Percentiles rank a stretch among this genome's conserved stretches.
phyloP scores from a whole-genome alignment of 495 filamentous ascomycete species.

The Neurospora sp. region DNA sequence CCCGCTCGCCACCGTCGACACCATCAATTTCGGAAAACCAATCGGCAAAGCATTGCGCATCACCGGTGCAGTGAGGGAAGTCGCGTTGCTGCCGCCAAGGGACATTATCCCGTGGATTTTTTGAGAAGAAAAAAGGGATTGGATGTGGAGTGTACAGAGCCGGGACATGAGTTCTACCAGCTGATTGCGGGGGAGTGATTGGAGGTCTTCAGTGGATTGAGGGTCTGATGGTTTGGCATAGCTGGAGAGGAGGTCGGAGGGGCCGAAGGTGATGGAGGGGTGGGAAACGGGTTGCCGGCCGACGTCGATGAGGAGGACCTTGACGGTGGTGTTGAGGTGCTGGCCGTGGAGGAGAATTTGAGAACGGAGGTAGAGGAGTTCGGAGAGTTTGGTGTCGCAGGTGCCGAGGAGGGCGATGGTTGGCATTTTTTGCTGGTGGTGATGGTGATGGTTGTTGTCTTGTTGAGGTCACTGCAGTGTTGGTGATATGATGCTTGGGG shows the following conservation, averaged over 20 bases:
- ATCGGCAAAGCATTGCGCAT: conserved; percentile 51
- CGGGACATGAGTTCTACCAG: conserved; percentile 42
- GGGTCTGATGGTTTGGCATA: conserved; percentile 15
- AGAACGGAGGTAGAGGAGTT: conserved; percentile 46
- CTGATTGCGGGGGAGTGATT: conserved; percentile 1
- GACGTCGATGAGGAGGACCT: conserved; percentile 42
- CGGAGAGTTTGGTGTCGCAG: conserved; percentile 55
- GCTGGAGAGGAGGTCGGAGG: conserved; percentile 18
- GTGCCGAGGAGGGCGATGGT: conserved; percentile 55
- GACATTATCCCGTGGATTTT: conserved; percentile 45
- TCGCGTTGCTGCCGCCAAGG: conserved; percentile 50
- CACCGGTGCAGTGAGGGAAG: conserved; percentile 42
- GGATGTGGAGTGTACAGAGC: conserved; percentile 27
- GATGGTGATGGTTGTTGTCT: not conserved
- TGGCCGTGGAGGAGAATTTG: conserved; percentile 26
- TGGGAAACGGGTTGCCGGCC: conserved; percentile 35
- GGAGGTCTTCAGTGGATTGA: not conserved
- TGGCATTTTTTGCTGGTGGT: conserved; percentile 13
- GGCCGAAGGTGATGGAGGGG: conserved; percentile 37
- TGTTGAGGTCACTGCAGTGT: not conserved
- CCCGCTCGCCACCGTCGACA: conserved; percentile 56
- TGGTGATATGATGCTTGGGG: not conserved
- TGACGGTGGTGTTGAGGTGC: conserved; percentile 12
- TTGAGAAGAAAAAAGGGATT: conserved; percentile 19
- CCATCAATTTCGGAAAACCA: conserved; percentile 59